These are phyloP conservation scores for Juglanconis sp. DNA, from an alignment of 2,329 filamentous ascomycete species.

Conservation along the genomic window DNA sequence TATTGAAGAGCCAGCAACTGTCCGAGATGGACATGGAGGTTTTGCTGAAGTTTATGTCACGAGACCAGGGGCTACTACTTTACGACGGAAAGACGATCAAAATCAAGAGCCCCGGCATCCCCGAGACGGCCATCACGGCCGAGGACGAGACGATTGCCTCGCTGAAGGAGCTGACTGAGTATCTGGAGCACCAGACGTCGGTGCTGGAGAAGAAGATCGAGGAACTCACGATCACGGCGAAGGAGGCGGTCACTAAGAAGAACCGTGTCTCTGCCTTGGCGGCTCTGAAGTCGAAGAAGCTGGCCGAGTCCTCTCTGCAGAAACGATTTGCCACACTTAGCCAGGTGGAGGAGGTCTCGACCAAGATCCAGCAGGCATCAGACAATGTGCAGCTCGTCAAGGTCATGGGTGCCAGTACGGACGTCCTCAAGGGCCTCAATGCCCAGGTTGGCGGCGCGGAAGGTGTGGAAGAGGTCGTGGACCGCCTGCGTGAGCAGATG, in stretches of 20 bases:
- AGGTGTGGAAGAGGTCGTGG: constrained; percentile 72
- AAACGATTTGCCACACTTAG: constrained; percentile 69
- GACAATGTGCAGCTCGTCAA: constrained; percentile 81
- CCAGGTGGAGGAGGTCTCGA: constrained; percentile 79
- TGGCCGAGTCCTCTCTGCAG: constrained; percentile 70
- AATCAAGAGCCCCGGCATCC: constrained; percentile 55
- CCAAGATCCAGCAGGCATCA: constrained; percentile 79
- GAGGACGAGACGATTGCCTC: constrained; percentile 82
- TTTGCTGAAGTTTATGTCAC: constrained; percentile 64
- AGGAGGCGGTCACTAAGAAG: constrained; percentile 67
- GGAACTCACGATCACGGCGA: constrained; percentile 61
- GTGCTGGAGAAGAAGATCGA: constrained; percentile 66
- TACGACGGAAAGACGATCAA: constrained; percentile 71
- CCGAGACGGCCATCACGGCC: constrained; percentile 57
- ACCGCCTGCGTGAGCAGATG: constrained; percentile 76
- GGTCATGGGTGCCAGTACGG: constrained; percentile 76
- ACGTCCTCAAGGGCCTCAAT: constrained; percentile 71
- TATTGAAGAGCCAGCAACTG: constrained; percentile 49
- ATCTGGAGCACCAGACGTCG: constrained; percentile 69
- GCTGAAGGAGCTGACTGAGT: constrained; percentile 73
- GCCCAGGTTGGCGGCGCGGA: constrained; percentile 73
- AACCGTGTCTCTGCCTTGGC: constrained; percentile 74
- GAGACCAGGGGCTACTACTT: constrained; percentile 59
- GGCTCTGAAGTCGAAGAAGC: constrained; percentile 77
- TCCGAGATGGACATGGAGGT: constrained; percentile 66